phyloP scores from a whole-genome alignment of 1,139 yeast genomes.

The Candida tetrigidarum region DNA sequence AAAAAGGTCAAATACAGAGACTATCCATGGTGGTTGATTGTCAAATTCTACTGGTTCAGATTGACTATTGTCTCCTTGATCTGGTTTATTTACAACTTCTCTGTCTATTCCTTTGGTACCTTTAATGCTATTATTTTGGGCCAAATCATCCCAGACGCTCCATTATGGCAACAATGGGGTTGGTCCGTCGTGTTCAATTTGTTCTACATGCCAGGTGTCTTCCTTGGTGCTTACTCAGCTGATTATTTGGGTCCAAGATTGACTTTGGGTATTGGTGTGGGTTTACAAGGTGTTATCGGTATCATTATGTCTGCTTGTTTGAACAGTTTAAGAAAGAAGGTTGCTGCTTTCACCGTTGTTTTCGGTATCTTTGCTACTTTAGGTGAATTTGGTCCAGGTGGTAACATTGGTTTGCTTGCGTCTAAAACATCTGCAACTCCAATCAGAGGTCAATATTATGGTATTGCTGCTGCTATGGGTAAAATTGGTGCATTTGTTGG shows the following conservation, averaged over 20 bases:
- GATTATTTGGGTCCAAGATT: slow-evolving; percentile 89
- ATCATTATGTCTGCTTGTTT: slow-evolving; percentile 81
- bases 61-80: slow-evolving; percentile 68
- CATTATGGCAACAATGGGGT: slow-evolving; percentile 75
- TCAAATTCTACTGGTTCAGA: slow-evolving; percentile 88
- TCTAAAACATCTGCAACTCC: slow-evolving; percentile 87
- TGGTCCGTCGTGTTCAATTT: slow-evolving; percentile 90
- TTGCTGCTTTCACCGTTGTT: slow-evolving; percentile 81
- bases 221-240: slow-evolving; percentile 77
- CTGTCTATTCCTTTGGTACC: slow-evolving; percentile 84
- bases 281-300: slow-evolving; percentile 80
- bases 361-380: slow-evolving; percentile 85
- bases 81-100: slow-evolving; percentile 92
- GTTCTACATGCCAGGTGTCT: slow-evolving; percentile 89
- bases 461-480: slow-evolving; percentile 89
- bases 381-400: slow-evolving; percentile 96
- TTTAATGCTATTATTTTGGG: slow-evolving; percentile 72
- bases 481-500: slow-evolving; percentile 94
- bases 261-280: slow-evolving; percentile 70
- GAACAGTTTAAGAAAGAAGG: slow-evolving; percentile 53
- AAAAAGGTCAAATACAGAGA: slow-evolving; percentile 47
- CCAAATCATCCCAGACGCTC: slow-evolving; percentile 50
- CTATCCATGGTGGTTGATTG: slow-evolving; percentile 68
- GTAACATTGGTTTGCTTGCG: slow-evolving; percentile 85
- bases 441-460: slow-evolving; percentile 89